phyloP scores from a whole-genome alignment of 306 rosid genomes.

The Prosopis cineraria region DNA sequence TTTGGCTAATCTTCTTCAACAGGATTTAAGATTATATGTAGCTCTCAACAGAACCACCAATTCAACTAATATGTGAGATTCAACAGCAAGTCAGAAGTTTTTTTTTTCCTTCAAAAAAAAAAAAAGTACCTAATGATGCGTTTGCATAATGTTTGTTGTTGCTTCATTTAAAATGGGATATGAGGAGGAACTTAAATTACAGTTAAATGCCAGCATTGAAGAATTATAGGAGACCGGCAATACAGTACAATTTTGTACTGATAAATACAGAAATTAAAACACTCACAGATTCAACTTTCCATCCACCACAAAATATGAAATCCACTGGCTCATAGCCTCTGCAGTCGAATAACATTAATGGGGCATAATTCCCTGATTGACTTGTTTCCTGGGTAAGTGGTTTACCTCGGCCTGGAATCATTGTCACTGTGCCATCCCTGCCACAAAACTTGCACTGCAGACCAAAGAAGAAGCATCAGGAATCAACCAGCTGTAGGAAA shows the following conservation, averaged over 20 bases:
- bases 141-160: background rate
- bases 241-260: constrained; percentile 15
- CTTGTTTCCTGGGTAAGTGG: constrained; percentile 63
- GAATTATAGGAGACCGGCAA: background rate
- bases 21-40: constrained; percentile 12
- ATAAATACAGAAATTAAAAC: constrained; percentile 17
- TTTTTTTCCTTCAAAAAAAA: constrained; percentile 3
- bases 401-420: constrained; percentile 65
- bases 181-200: constrained; percentile 14
- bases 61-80: constrained; percentile 15
- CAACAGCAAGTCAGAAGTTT: background rate
- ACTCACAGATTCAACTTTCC: constrained; percentile 94
- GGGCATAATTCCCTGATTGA: constrained; percentile 61
- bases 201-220: constrained; percentile 4
- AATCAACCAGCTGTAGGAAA: constrained; percentile 29
- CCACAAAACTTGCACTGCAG: constrained; percentile 89
- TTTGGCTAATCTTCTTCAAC: constrained; percentile 20
- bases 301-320: constrained; percentile 57
- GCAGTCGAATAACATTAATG: constrained; percentile 84
- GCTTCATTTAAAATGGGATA: constrained; percentile 1
- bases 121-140: background rate
- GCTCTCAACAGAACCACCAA: constrained; percentile 23
- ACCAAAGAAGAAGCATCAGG: constrained; percentile 29
- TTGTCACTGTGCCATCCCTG: constrained; percentile 83
- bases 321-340: constrained; percentile 82